Conservation (phyloP, 2,329 filamentous ascomycete species). For the Pyricularia grisea region DNA sequence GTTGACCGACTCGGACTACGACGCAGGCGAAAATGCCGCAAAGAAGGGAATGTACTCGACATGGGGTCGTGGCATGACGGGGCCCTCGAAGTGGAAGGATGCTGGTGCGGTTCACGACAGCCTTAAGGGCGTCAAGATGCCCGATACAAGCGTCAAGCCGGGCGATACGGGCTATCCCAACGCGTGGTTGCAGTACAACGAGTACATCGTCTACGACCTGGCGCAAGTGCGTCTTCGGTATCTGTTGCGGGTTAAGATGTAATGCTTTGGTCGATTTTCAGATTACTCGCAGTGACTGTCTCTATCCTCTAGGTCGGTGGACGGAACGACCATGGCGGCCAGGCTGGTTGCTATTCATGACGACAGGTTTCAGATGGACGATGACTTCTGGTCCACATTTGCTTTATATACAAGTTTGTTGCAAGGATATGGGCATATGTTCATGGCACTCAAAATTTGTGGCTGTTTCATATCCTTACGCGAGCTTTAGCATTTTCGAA, state of each 20-base stretch:
- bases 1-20: conserved; percentile 46
- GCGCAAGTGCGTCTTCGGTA: conserved; percentile 63
- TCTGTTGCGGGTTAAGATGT: conserved; percentile 53
- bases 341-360: background rate
- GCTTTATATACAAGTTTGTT: background rate
- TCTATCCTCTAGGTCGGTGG: background rate
- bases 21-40: conserved; percentile 55
- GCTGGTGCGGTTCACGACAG: conserved; percentile 51
- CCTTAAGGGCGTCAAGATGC: conserved; percentile 59
- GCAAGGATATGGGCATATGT: background rate
- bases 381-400: background rate
- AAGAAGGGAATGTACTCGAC: conserved; percentile 54
- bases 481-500: background rate
- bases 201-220: conserved; percentile 64
- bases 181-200: conserved; percentile 55
- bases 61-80: conserved; percentile 56
- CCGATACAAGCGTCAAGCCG: conserved; percentile 25
- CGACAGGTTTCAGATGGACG: background rate
- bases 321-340: background rate
- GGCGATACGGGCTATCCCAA: conserved; percentile 34
- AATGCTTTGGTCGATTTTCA: background rate
- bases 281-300: background rate
- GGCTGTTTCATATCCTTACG: background rate
- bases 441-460: background rate
- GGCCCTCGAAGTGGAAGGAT: conserved; percentile 67